These are phyloP conservation scores for Orbilia ellipsospora DNA, from an alignment of 2,329 filamentous ascomycete species.

Conservation along the genomic window DNA sequence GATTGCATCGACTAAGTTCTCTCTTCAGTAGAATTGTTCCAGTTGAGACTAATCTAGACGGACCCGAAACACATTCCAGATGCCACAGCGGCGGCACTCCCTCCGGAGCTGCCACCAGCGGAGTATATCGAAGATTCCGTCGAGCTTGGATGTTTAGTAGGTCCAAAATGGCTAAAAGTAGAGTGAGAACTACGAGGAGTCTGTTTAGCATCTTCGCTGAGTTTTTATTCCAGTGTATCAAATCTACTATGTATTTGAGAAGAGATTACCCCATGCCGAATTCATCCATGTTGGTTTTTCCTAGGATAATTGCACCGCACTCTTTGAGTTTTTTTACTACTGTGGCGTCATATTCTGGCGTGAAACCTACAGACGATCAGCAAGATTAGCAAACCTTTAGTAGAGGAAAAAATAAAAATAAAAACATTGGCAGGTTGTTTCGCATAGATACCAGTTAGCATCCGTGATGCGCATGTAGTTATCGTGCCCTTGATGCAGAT, in stretches of 20 bases:
- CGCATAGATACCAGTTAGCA: conserved; percentile 66
- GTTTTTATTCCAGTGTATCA: too few relatives aligned
- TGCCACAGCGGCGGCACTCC: conserved; percentile 86
- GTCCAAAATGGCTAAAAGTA: conserved; percentile 73
- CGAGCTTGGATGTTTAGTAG: conserved; percentile 69
- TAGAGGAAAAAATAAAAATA: not conserved
- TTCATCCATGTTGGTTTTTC: conserved; percentile 94
- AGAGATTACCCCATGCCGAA: conserved; percentile 81
- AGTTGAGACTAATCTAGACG: conserved; percentile 58
- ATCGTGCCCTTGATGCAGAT: conserved; percentile 73
- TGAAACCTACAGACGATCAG: conserved; percentile 70
- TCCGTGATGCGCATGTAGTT: conserved; percentile 85
- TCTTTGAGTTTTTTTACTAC: conserved; percentile 76
- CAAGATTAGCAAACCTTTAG: conserved; percentile 17
- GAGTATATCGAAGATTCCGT: conserved; percentile 65
- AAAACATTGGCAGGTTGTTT: not conserved
- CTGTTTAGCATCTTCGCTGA: too few relatives aligned
- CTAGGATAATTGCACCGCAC: conserved; percentile 73
- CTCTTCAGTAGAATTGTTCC: conserved; percentile 20
- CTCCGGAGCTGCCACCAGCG: conserved; percentile 90
- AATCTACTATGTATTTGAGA: not conserved
- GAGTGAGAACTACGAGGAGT: conserved; percentile 71
- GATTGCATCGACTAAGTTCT: conserved; percentile 15
- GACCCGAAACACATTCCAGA: conserved; percentile 71
- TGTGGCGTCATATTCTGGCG: conserved; percentile 78